Evolutionary conservation across 1,139 yeast genomes (phyloP).

Genomic region (Suhomyces coccinellae): DNA sequence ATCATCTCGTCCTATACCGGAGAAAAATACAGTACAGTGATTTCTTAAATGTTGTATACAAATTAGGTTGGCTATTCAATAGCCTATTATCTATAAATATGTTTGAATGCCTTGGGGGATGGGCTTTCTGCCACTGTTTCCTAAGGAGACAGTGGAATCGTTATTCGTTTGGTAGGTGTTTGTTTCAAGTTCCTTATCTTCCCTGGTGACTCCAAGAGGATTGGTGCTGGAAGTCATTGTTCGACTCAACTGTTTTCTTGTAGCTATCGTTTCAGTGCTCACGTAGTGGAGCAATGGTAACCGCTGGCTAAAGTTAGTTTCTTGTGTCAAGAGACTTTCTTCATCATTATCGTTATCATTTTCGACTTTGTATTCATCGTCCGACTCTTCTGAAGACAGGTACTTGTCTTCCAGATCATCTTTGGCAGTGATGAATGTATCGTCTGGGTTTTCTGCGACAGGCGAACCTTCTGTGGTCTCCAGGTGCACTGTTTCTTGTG

Average conservation of each 20-base stretch:
- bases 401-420: not conserved
- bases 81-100: constrained; percentile 6
- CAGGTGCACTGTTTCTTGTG: not conserved
- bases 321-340: constrained; percentile 17
- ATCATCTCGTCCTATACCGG: too few species aligned
- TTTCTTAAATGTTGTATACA: not conserved
- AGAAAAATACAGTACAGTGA: not conserved
- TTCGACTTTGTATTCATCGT: constrained; percentile 2
- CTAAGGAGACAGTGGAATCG: constrained; percentile 4
- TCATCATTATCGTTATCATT: constrained; percentile 4
- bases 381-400: constrained; percentile 2
- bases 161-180: constrained; percentile 7
- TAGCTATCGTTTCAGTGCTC: constrained; percentile 25
- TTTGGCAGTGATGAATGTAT: not conserved
- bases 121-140: constrained; percentile 2
- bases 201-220: constrained; percentile 8
- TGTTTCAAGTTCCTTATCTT: constrained; percentile 7
- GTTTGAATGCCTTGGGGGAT: constrained; percentile 6
- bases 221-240: constrained; percentile 6
- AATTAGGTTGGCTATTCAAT: not conserved
- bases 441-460: not conserved
- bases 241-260: constrained; percentile 10
- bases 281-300: constrained; percentile 33
- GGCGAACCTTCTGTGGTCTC: not conserved
- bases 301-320: constrained; percentile 30